Percentiles rank a stretch among this genome's conserved stretches.
phyloP scores from a whole-genome alignment of 305 asterid species.

The Rubia balearica region DNA sequence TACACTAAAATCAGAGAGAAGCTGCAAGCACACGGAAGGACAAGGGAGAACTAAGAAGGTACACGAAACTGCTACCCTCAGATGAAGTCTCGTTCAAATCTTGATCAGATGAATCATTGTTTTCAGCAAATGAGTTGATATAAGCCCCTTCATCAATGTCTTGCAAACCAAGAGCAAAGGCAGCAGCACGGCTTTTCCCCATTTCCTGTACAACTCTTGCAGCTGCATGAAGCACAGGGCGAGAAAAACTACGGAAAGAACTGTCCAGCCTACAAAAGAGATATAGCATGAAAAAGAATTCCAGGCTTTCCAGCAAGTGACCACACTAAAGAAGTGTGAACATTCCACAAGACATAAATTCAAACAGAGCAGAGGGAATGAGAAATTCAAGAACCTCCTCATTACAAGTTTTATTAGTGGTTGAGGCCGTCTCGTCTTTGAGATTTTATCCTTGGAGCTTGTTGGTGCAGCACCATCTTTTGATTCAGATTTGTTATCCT shows the following conservation, averaged over 20 bases:
- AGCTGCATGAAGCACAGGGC: constrained; percentile 96
- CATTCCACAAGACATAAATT: not conserved
- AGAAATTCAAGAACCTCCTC: constrained; percentile 65
- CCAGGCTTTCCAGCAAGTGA: not conserved
- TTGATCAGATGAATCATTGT: constrained; percentile 58
- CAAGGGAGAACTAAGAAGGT: not conserved
- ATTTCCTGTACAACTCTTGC: constrained; percentile 98
- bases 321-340: not conserved
- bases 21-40: not conserved
- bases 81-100: constrained; percentile 71
- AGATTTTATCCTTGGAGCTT: constrained; percentile 68
- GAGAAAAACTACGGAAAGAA: constrained; percentile 92
- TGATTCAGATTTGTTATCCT: constrained; percentile 58
- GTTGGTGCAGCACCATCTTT: constrained; percentile 55
- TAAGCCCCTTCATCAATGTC: constrained; percentile 91
- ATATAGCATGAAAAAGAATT: not conserved
- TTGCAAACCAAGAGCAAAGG: constrained; percentile 85
- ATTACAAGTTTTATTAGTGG: constrained; percentile 96
- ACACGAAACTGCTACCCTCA: constrained; percentile 51
- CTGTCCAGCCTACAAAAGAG: constrained; percentile 67
- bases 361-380: constrained; percentile 7
- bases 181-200: constrained; percentile 99
- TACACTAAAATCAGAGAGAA: not conserved
- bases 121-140: constrained; percentile 61
- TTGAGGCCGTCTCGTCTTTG: constrained; percentile 86